Percentiles rank a stretch among this genome's conserved stretches.
Evolutionary conservation across 2,329 filamentous ascomycete genomes (phyloP).

Genomic region (Chaetomiaceae sp.): DNA sequence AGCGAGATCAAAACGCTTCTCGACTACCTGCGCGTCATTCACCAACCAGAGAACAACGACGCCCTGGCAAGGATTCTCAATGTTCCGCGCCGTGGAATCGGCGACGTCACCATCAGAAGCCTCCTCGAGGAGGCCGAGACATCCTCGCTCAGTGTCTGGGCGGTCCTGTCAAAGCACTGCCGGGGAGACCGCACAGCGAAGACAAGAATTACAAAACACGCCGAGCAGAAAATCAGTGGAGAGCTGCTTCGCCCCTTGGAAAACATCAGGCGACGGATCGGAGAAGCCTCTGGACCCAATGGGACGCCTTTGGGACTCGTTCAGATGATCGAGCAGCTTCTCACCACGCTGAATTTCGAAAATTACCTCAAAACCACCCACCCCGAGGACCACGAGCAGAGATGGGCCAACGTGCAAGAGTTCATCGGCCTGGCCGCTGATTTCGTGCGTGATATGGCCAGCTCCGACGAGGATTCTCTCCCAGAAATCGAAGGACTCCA

Average conservation of each 20-base stretch:
- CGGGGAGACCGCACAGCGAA: constrained; percentile 44
- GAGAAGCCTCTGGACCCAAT: constrained; percentile 25
- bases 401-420: constrained; percentile 88
- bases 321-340: constrained; percentile 47
- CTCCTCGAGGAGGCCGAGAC: constrained; percentile 73
- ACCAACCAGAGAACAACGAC: constrained; percentile 83
- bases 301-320: constrained; percentile 39
- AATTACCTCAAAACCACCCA: constrained; percentile 69
- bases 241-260: constrained; percentile 44
- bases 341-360: constrained; percentile 66
- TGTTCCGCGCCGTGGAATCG: constrained; percentile 73
- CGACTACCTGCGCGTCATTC: constrained; percentile 82
- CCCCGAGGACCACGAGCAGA: constrained; percentile 67
- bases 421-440: constrained; percentile 76
- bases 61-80: constrained; percentile 82
- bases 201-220: constrained; percentile 46
- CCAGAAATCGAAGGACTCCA: constrained; percentile 67
- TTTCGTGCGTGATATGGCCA: constrained; percentile 47
- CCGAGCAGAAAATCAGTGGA: constrained; percentile 51
- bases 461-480: constrained; percentile 50
- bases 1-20: constrained; percentile 81
- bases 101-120: constrained; percentile 69
- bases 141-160: constrained; percentile 68
- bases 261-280: constrained; percentile 33
- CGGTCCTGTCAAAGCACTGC: constrained; percentile 57